Conservation (phyloP, 148 eudicot species). For the Selenicereus undatus region DNA sequence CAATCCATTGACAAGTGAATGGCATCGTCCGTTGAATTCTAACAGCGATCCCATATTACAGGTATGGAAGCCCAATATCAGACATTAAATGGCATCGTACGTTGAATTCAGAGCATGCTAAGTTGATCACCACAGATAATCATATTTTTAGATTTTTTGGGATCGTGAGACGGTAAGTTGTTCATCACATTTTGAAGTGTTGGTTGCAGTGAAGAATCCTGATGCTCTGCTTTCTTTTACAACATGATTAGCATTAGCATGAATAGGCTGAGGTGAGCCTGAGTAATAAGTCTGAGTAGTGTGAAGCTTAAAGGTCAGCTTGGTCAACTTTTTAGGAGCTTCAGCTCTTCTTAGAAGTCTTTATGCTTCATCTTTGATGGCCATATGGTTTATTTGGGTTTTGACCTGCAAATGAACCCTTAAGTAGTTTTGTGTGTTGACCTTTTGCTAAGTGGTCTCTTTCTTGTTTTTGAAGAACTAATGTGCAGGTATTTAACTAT, state of each 20-base stretch:
- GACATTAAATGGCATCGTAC: conserved; percentile 91
- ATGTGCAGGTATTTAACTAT: conserved; percentile 6
- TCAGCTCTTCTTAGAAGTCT: no score
- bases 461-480: neutral
- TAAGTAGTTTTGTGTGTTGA: no score
- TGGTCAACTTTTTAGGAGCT: no score
- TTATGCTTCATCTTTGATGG: neutral
- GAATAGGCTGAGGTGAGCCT: neutral
- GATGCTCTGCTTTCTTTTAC: neutral
- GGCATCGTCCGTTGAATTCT: no score
- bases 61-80: conserved; percentile 89
- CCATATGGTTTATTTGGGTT: no score
- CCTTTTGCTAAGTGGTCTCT: neutral
- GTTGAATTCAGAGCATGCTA: conserved; percentile 59
- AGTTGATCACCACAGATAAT: conserved; percentile 69
- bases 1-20: neutral
- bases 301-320: neutral
- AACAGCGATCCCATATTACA: conserved; percentile 21
- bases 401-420: no score
- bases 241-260: neutral
- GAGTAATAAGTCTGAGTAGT: neutral
- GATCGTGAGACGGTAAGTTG: conserved; percentile 82
- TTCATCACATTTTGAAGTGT: neutral
- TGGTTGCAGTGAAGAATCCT: neutral
- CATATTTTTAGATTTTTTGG: conserved; percentile 89